Conservation (phyloP, 352 stramenopile species). For the Phytopythium helicoides region DNA sequence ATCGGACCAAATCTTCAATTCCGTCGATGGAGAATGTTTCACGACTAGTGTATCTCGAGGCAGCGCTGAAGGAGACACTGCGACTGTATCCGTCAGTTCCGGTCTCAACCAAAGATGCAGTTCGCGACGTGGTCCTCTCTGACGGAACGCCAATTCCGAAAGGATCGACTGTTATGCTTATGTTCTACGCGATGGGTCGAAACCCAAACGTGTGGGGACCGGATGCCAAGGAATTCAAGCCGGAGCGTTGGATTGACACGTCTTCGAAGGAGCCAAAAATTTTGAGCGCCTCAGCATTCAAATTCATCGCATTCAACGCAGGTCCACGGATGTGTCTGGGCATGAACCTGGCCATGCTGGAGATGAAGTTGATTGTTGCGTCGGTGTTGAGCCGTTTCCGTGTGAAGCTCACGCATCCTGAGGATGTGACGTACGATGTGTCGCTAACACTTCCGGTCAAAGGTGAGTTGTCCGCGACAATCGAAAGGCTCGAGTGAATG, state of each 20-base stretch:
- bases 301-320: slow-evolving; percentile 74
- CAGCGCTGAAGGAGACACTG: slow-evolving; percentile 56
- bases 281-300: too few species aligned
- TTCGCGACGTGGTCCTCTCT: slow-evolving; percentile 44
- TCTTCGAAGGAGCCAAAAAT: too few species aligned
- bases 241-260: slow-evolving; percentile 62
- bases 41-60: slow-evolving; percentile 43
- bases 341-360: slow-evolving; percentile 70
- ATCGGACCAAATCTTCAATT: not conserved
- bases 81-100: slow-evolving; percentile 54
- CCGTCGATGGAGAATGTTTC: slow-evolving; percentile 25
- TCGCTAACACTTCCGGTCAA: slow-evolving; percentile 50
- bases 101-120: slow-evolving; percentile 25
- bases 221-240: slow-evolving; percentile 58
- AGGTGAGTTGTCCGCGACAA: slow-evolving; percentile 28
- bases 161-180: slow-evolving; percentile 21
- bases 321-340: slow-evolving; percentile 69
- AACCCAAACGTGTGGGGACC: slow-evolving; percentile 56
- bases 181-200: slow-evolving; percentile 58
- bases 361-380: slow-evolving; percentile 74
- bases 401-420: slow-evolving; percentile 27
- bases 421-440: slow-evolving; percentile 41
- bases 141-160: slow-evolving; percentile 59
- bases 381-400: slow-evolving; percentile 59
- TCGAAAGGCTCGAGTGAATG: too few species aligned